Conservation (phyloP, 768 basidiomycete genomes). For the Lenzites betulinus region DNA sequence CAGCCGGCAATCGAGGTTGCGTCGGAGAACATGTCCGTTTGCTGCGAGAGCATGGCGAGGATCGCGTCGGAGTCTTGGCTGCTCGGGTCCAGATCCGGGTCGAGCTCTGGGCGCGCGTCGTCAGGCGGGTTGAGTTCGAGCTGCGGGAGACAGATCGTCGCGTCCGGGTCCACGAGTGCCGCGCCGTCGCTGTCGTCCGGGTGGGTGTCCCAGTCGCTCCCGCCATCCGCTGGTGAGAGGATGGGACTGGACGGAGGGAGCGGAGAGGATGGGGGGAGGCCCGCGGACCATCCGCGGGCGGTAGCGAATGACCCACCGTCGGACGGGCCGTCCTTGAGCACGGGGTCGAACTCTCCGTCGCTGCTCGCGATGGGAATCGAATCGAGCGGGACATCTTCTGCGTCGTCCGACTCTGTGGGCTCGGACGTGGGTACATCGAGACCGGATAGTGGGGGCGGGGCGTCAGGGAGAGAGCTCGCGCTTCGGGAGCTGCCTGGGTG, state of each 20-base stretch:
- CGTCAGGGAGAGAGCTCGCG: slow-evolving; percentile 16
- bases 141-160: slow-evolving; percentile 7
- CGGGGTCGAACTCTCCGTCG: slow-evolving; percentile 39
- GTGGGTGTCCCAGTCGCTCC: slow-evolving; percentile 18
- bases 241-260: slow-evolving; percentile 40
- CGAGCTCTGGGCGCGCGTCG: neutral
- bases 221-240: slow-evolving; percentile 28
- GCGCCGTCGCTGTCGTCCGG: slow-evolving; percentile 15
- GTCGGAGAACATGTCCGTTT: slow-evolving; percentile 14
- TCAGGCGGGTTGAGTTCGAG: slow-evolving; percentile 4
- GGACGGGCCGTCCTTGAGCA: slow-evolving; percentile 4
- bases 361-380: slow-evolving; percentile 52
- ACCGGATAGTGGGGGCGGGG: neutral
- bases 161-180: slow-evolving; percentile 3
- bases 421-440: neutral
- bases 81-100: neutral
- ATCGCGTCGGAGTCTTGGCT: slow-evolving; percentile 14
- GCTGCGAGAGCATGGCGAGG: slow-evolving; percentile 15
- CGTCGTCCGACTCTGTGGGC: neutral
- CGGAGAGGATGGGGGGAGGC: slow-evolving; percentile 36
- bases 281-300: slow-evolving; percentile 25
- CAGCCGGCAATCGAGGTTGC: neutral
- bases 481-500: slow-evolving; percentile 19
- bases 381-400: slow-evolving; percentile 39
- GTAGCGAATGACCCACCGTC: slow-evolving; percentile 7